Conservation (phyloP, 495 filamentous ascomycete genomes). For the Xylaria bambusicola region DNA sequence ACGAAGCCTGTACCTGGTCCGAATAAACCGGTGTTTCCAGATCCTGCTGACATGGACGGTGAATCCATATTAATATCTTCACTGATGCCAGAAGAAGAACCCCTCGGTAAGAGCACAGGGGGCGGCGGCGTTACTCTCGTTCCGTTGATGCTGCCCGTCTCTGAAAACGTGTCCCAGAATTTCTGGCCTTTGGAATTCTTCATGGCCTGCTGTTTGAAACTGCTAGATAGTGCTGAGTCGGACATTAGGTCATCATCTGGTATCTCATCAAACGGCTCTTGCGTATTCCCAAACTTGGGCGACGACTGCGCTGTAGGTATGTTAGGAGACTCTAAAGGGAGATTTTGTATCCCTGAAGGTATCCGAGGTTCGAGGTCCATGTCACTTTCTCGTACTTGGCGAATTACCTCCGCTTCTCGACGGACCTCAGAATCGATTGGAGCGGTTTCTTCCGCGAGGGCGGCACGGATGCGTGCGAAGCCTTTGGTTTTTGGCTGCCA, state of each 20-base stretch:
- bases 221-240: constrained; percentile 57
- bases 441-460: constrained; percentile 80
- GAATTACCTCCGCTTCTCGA: constrained; percentile 91
- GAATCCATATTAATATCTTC: constrained; percentile 81
- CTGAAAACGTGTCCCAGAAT: constrained; percentile 79
- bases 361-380: constrained; percentile 51
- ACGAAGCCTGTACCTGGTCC: constrained; percentile 16
- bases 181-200: constrained; percentile 69
- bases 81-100: constrained; percentile 63
- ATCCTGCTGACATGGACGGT: constrained; percentile 56
- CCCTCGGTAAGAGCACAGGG: constrained; percentile 51
- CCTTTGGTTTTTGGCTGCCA: constrained; percentile 84
- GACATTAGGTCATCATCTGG: constrained; percentile 64
- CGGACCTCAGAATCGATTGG: constrained; percentile 87
- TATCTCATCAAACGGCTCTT: constrained; percentile 58
- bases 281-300: constrained; percentile 41
- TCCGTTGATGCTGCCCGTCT: constrained; percentile 50
- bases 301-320: constrained; percentile 55
- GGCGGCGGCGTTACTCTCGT: constrained; percentile 68
- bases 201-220: constrained; percentile 71
- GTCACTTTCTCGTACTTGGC: constrained; percentile 81
- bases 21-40: constrained; percentile 24
- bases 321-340: constrained; percentile 24
- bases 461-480: constrained; percentile 89
- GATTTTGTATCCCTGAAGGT: constrained; percentile 18